Percentiles rank a stretch among this genome's conserved stretches.
phyloP scores from a whole-genome alignment of 768 basidiomycete genomes.

The Mycena albidolilacea region DNA sequence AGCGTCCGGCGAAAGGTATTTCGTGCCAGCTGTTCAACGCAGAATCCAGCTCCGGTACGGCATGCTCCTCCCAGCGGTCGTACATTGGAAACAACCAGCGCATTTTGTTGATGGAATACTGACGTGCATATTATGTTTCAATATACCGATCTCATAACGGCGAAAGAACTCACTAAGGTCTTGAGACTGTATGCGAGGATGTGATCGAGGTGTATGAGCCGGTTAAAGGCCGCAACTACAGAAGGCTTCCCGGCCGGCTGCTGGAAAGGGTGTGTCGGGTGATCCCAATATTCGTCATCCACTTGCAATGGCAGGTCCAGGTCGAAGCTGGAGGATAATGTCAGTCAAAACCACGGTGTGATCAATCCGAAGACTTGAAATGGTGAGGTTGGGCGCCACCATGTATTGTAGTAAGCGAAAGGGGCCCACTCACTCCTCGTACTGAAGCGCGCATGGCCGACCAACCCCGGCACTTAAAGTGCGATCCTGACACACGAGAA shows the following conservation, averaged over 20 bases:
- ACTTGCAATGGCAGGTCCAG: neutral
- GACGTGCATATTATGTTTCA: neutral
- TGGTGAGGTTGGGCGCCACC: too few relatives aligned
- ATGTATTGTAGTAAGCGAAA: too few relatives aligned
- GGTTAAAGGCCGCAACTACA: neutral
- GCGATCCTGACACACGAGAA: neutral
- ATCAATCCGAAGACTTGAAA: neutral
- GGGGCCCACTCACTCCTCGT: neutral
- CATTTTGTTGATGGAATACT: neutral
- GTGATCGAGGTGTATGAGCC: neutral
- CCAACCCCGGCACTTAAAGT: neutral
- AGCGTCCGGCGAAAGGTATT: too few relatives aligned
- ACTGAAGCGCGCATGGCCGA: neutral
- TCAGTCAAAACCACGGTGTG: neutral
- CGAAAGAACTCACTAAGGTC: neutral
- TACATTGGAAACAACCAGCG: neutral
- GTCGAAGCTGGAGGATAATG: neutral
- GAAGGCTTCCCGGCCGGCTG: neutral
- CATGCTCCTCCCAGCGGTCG: neutral
- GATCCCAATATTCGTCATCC: slow-evolving; percentile 4
- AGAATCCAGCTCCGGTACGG: neutral
- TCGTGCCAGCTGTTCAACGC: neutral
- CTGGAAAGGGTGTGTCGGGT: neutral
- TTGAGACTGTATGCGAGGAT: neutral
- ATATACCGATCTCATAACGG: neutral